phyloP scores from a whole-genome alignment of 192 early-diverging fungal genomes.

The Borealophlyctis nickersoniae region DNA sequence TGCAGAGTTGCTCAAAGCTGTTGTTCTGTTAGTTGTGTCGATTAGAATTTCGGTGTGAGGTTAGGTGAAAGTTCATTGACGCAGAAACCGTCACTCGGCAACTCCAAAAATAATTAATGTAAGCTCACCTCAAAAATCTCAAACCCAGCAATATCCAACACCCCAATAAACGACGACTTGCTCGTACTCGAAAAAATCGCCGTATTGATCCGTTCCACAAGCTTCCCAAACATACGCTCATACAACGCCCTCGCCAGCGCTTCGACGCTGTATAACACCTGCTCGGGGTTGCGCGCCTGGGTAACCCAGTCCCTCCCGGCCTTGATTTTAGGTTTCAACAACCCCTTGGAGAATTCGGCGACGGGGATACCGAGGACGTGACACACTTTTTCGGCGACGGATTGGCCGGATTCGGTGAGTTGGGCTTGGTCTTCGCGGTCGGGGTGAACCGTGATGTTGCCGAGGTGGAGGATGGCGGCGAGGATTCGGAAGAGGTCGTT shows the following conservation, averaged over 20 bases:
- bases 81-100: background rate
- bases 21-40: constrained; percentile 70
- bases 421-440: constrained; percentile 86
- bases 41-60: background rate
- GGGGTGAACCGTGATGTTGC: constrained; percentile 80
- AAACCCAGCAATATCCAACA: constrained; percentile 98
- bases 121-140: constrained; percentile 84
- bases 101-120: background rate
- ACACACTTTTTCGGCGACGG: constrained; percentile 82
- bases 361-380: constrained; percentile 89
- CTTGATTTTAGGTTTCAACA: constrained; percentile 87
- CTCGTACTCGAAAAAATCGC: constrained; percentile 55
- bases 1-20: constrained; percentile 98
- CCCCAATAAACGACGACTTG: constrained; percentile 88
- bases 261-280: constrained; percentile 86
- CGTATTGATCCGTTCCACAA: constrained; percentile 86
- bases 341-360: constrained; percentile 78
- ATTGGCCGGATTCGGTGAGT: constrained; percentile 60
- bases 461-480: constrained; percentile 86
- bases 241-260: constrained; percentile 88
- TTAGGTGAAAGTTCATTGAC: constrained; percentile 2
- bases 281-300: constrained; percentile 80
- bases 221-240: constrained; percentile 91
- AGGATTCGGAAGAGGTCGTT: constrained; percentile 77
- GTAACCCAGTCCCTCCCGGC: constrained; percentile 96